Percentiles rank a stretch among this genome's conserved stretches.
These are phyloP conservation scores for Nectriaceae sp. DNA, from an alignment of 2,329 filamentous ascomycete genomes.

Conservation along the genomic window DNA sequence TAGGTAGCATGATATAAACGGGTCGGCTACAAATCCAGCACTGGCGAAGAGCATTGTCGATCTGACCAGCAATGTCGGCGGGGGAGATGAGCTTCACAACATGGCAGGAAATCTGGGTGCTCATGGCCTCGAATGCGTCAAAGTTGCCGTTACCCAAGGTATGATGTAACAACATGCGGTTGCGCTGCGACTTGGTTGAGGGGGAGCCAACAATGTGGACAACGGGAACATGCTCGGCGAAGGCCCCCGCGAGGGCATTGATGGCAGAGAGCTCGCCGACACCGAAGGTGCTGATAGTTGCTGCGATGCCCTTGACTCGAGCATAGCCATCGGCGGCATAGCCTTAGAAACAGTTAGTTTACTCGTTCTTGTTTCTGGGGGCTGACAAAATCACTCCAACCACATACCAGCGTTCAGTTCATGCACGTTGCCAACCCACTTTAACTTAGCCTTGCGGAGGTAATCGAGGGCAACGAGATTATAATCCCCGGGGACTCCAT, in stretches of 20 bases:
- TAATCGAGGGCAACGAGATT: slow-evolving; percentile 71
- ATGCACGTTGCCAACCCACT: slow-evolving; percentile 71
- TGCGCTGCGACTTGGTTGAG: slow-evolving; percentile 48
- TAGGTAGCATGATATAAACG: slow-evolving; percentile 82
- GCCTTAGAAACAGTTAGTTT: slow-evolving; percentile 48
- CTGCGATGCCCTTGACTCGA: slow-evolving; percentile 69
- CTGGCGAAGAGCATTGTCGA: slow-evolving; percentile 75
- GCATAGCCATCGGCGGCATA: slow-evolving; percentile 83
- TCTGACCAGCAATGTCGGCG: slow-evolving; percentile 69
- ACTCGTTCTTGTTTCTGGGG: no score
- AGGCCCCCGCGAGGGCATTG: slow-evolving; percentile 74
- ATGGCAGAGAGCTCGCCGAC: slow-evolving; percentile 74
- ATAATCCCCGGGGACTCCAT: slow-evolving; percentile 75
- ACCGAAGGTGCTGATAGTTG: slow-evolving; percentile 74
- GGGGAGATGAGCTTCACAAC: slow-evolving; percentile 72
- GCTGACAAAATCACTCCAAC: no score
- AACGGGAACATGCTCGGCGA: slow-evolving; percentile 70
- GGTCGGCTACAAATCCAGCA: slow-evolving; percentile 75
- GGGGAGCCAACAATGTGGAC: slow-evolving; percentile 66
- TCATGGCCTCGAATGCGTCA: slow-evolving; percentile 82
- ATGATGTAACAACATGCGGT: slow-evolving; percentile 60
- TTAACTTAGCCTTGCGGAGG: slow-evolving; percentile 57
- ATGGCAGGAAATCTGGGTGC: slow-evolving; percentile 67
- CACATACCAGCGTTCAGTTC: slow-evolving; percentile 71
- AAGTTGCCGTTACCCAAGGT: slow-evolving; percentile 79